Evolutionary conservation across 345 rosid genomes (phyloP), one percentile per base, ranked within the genome.

Genomic region (Gossypium ekmanianum): DNA sequence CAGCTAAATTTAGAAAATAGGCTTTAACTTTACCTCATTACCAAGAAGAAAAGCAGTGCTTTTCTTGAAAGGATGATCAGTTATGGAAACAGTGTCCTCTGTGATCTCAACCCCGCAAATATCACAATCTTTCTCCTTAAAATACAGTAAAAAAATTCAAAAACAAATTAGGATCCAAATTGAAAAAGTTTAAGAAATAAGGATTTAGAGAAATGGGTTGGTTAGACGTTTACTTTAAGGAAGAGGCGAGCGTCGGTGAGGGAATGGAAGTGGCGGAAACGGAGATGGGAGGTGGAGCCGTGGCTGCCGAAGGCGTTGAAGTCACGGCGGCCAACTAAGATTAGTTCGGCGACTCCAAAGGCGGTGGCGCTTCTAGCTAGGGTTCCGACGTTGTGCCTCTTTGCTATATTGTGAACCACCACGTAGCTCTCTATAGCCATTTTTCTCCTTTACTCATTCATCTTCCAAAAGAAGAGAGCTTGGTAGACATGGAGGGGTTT

Each of bases 261-360:
- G 6, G 97, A 91, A 81, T 91, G 89, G 71, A 93, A 95, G 77
- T 93, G 99, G 83, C 97, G 93, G 83, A 91, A 91, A 56, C 83
- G 86, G 74, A 90, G 44, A 83, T 91, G 99, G 57, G 96, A 87
- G 74, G 98, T 85, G 66, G 99, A 93, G 34, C 99, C 99, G 70
- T 95, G 99, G 83, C 98, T 91, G 9, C 99, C 99, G 61, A 95
- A 93, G 74, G 97, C 86, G 83, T 95, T 93, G 84, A 95, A 95
- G 83, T 95, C 98, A 14, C 99, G 79, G 68, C 98, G 97, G 56
- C 99, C 99, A 1, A 90, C 92, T 52, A 95, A 88, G 9, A 95
- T 91, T 17, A 95, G 74, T 85, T 95, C 98, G 45, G 87, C 83
- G 5, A 93, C 98, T 51, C 99, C 99, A 62, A 93, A 95, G 0